These are phyloP conservation scores for Talaromyces verruculosus DNA, from an alignment of 2,329 filamentous ascomycete species.

Conservation along the genomic window DNA sequence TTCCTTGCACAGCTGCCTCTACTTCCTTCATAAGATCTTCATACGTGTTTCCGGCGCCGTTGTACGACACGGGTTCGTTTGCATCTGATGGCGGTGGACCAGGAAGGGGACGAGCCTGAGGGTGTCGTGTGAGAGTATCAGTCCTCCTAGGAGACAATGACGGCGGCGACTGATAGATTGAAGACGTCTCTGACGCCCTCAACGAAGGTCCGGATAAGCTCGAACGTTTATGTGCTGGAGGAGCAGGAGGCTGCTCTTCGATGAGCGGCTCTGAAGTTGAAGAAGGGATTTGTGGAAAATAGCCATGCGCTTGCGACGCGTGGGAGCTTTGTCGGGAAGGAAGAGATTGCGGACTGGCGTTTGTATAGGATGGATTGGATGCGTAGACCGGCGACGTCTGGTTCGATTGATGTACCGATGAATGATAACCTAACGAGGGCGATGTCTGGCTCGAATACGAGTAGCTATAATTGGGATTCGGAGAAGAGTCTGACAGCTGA, in stretches of 20 bases:
- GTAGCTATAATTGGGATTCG: slow-evolving; percentile 30
- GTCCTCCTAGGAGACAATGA: slow-evolving; percentile 53
- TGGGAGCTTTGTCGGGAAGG: slow-evolving; percentile 18
- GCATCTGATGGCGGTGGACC: slow-evolving; percentile 48
- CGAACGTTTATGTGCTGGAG: slow-evolving; percentile 35
- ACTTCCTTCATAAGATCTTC: slow-evolving; percentile 61
- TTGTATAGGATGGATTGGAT: slow-evolving; percentile 27
- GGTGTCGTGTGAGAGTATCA: slow-evolving; percentile 57
- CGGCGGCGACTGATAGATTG: slow-evolving; percentile 54
- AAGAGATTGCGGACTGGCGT: slow-evolving; percentile 15
- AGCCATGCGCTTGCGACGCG: slow-evolving; percentile 24
- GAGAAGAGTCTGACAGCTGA: slow-evolving; percentile 27
- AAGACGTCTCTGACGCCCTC: slow-evolving; percentile 45
- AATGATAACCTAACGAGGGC: slow-evolving; percentile 30
- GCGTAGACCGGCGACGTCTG: slow-evolving; percentile 29
- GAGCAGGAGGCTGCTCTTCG: slow-evolving; percentile 37
- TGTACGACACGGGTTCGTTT: slow-evolving; percentile 42
- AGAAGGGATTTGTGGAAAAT: slow-evolving; percentile 13
- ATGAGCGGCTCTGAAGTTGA: slow-evolving; percentile 15
- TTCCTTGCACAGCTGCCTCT: slow-evolving; percentile 51
- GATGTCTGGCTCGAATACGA: slow-evolving; percentile 28
- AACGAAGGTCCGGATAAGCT: slow-evolving; percentile 34
- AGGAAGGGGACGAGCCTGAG: slow-evolving; percentile 59
- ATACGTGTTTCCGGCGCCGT: slow-evolving; percentile 38
- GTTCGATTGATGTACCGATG: slow-evolving; percentile 32